These are phyloP conservation scores for Elaeagnus macrophylla DNA, from an alignment of 306 rosid species.

Conservation along the genomic window DNA sequence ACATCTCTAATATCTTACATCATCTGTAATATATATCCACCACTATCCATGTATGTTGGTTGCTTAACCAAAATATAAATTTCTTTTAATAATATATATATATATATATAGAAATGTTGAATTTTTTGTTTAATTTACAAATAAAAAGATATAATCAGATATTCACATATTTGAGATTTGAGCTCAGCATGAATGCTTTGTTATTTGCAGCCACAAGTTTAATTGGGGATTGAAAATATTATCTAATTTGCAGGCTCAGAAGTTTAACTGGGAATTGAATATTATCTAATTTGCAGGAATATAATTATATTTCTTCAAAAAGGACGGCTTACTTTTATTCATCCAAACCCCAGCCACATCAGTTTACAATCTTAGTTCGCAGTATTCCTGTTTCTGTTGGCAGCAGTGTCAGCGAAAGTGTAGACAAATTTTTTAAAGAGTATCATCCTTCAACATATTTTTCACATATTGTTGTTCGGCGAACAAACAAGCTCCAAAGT, in stretches of 20 bases:
- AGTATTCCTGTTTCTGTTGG: constrained; percentile 51
- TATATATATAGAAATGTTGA: background rate
- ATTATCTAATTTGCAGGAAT: constrained; percentile 52
- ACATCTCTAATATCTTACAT: no score
- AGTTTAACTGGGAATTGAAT: constrained; percentile 25
- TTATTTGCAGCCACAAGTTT: constrained; percentile 16
- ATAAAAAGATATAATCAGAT: background rate
- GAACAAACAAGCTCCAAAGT: constrained; percentile 42
- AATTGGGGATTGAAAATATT: constrained; percentile 20
- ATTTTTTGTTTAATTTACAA: background rate
- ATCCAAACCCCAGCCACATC: constrained; percentile 84
- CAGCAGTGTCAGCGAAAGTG: constrained; percentile 47
- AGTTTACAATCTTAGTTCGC: constrained; percentile 72
- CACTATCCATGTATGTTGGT: no score
- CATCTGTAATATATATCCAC: no score
- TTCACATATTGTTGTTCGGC: constrained; percentile 61
- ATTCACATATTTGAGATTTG: background rate
- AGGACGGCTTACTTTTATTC: constrained; percentile 68
- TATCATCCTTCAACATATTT: constrained; percentile 70
- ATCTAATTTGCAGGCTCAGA: constrained; percentile 14
- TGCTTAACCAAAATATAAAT: no score
- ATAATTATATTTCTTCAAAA: constrained; percentile 52
- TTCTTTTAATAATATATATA: no score
- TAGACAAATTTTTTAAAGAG: constrained; percentile 60
- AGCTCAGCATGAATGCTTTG: background rate